Conservation (phyloP, 2,329 filamentous ascomycete species). For the Mycogone perniciosa region DNA sequence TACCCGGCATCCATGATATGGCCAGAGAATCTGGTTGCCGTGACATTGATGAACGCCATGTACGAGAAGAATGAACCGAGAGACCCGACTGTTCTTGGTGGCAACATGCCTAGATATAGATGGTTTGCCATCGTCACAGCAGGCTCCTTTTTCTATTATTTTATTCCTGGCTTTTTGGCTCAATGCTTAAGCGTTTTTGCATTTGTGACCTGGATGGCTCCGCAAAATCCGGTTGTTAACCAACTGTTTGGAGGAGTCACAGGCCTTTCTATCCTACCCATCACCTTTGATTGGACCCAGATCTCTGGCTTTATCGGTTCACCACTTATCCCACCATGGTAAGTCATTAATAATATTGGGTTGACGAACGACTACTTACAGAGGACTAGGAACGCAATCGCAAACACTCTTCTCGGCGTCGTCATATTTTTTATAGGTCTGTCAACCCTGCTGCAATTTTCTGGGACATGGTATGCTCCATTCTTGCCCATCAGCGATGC, state of each 20-base stretch:
- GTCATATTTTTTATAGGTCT: slow-evolving; percentile 59
- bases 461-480: slow-evolving; percentile 55
- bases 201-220: slow-evolving; percentile 65
- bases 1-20: slow-evolving; percentile 69
- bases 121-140: slow-evolving; percentile 56
- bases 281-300: slow-evolving; percentile 74
- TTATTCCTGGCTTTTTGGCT: slow-evolving; percentile 62
- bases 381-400: slow-evolving; percentile 55
- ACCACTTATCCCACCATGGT: slow-evolving; percentile 64
- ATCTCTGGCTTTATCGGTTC: slow-evolving; percentile 62
- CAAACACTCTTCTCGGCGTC: slow-evolving; percentile 64
- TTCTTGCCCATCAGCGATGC: slow-evolving; percentile 66
- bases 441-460: slow-evolving; percentile 57
- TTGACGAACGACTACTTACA: neutral
- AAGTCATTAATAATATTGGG: slow-evolving; percentile 17
- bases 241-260: slow-evolving; percentile 66
- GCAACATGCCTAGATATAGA: slow-evolving; percentile 57
- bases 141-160: slow-evolving; percentile 58
- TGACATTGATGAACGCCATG: slow-evolving; percentile 65
- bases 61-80: slow-evolving; percentile 52
- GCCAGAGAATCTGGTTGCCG: slow-evolving; percentile 60
- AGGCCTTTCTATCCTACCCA: slow-evolving; percentile 60
- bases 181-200: slow-evolving; percentile 66
- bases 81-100: slow-evolving; percentile 52
- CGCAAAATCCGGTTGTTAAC: slow-evolving; percentile 61